Evolutionary conservation across 2,329 filamentous ascomycete genomes (phyloP), one percentile per base, ranked within the genome.

Genomic region (Colletotrichum sp.): DNA sequence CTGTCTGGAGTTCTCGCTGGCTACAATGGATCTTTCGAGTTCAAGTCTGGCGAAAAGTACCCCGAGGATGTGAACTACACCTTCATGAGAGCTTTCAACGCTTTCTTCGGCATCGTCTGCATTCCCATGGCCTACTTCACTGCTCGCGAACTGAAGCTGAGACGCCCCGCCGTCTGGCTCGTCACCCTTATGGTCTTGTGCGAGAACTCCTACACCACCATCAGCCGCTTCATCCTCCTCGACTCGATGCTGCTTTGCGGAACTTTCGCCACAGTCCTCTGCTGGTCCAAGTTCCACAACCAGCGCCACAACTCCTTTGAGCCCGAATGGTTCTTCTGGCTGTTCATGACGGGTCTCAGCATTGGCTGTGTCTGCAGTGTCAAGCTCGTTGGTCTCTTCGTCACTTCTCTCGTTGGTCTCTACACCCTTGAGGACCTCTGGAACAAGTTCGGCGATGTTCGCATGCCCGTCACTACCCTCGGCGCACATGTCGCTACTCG

Each of bases 191-290:
- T 98, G 95, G 96, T 99, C 60, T 92, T 99, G 57, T 99, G 96
- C 88, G 97, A 99, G 86, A 99, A 99, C 89, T 98, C 97, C 68
- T 99, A 98, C 88, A 98, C 97, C 65, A 98, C 98, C 36, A 99
- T 99, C 86, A 98, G 96, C 86, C 93, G 97, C 77, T 99, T 99
- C 84, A 98, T 99, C 81, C 93, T 99, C 28, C 93, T 99, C 81
- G 97, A 99, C 86, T 98, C 97, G 1, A 99, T 99, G 97, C 91
- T 99, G 68, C 91, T 99, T 52, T 98, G 96, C 88, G 98, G 98
- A 83, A 99, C 98, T n/a, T 97, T 98, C 80, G 96, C 96, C 19
- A 99, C 97, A 8, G 94, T 98, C 77, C 92, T 98, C 81, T 98
- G 96, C 91, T 99, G 96, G 96, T 93, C 96, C 82, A 97, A 96